A percentile compares a stretch with the other conserved stretches of the same genome.
Evolutionary conservation across 2,329 filamentous ascomycete species (phyloP).

Genomic region (Chaetomium globosum): DNA sequence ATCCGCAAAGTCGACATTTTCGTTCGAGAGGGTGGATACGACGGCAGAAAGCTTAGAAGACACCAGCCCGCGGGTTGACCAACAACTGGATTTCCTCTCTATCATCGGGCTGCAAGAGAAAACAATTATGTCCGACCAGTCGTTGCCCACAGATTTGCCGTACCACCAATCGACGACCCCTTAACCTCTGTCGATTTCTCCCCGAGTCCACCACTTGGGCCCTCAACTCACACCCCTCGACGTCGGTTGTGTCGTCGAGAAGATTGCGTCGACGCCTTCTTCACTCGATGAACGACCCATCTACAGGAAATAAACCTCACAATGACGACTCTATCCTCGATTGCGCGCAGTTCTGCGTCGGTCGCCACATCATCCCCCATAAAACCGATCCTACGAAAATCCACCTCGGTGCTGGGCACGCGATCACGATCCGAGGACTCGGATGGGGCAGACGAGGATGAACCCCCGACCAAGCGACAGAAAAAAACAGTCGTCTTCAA

Average conservation of each 20-base stretch:
- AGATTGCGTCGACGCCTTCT: background rate
- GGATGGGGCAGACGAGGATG: conserved; percentile 46
- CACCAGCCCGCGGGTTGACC: conserved; percentile 10
- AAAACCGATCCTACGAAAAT: conserved; percentile 57
- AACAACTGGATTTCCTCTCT: conserved; percentile 3
- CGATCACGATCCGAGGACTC: conserved; percentile 47
- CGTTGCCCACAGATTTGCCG: conserved; percentile 9
- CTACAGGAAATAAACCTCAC: background rate
- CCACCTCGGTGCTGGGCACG: conserved; percentile 51
- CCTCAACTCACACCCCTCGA: background rate
- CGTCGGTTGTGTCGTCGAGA: conserved; percentile 1
- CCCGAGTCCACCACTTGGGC: background rate
- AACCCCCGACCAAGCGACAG: conserved; percentile 54
- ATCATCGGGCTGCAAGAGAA: background rate
- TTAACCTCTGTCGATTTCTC: conserved; percentile 7
- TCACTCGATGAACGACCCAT: background rate
- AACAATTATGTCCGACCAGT: conserved; percentile 27
- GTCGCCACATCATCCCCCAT: conserved; percentile 45
- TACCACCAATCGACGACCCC: conserved; percentile 17
- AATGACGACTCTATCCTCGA: conserved; percentile 45
- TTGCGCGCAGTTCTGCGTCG: conserved; percentile 31
- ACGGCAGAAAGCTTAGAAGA: conserved; percentile 20
- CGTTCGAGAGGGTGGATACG: conserved; percentile 21
- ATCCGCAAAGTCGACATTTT: conserved; percentile 21
- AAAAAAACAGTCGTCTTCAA: conserved; percentile 61